These are phyloP conservation scores for Aureobasidium vineae DNA, from an alignment of 2,329 filamentous ascomycete species.

Conservation along the genomic window DNA sequence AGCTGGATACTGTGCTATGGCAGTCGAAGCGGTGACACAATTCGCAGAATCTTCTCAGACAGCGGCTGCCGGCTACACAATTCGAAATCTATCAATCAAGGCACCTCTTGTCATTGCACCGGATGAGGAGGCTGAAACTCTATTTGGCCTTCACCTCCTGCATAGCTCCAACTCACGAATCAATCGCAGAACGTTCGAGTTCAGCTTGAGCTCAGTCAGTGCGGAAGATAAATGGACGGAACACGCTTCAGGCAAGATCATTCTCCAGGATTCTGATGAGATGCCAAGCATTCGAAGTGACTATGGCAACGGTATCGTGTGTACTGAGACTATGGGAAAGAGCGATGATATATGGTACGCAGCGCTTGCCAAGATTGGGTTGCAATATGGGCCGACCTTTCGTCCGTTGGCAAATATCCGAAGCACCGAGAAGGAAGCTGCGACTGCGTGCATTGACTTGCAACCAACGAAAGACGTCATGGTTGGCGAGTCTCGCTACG, in stretches of 20 bases:
- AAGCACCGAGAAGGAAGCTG: neutral
- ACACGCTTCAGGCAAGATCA: neutral
- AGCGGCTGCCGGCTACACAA: neutral
- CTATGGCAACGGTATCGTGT: neutral
- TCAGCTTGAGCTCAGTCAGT: neutral
- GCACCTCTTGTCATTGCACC: neutral
- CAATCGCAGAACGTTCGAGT: neutral
- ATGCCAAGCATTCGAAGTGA: neutral
- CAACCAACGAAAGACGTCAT: neutral
- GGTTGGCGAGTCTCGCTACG: neutral
- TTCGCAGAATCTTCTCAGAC: neutral
- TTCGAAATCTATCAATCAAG: neutral
- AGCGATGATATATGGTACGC: neutral
- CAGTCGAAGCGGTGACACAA: conserved; percentile 30
- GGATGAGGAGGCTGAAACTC: neutral
- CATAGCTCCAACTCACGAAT: neutral
- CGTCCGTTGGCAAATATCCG: neutral
- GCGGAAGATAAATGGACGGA: neutral
- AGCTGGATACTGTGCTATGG: conserved; percentile 31
- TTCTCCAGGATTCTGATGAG: neutral
- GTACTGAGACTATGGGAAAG: too few species aligned
- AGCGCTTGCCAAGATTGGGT: neutral
- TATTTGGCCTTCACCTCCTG: neutral
- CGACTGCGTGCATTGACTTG: neutral
- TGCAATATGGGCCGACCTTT: neutral